These are phyloP conservation scores for Penicillium hordei DNA, from an alignment of 2,329 filamentous ascomycete species.

Conservation along the genomic window DNA sequence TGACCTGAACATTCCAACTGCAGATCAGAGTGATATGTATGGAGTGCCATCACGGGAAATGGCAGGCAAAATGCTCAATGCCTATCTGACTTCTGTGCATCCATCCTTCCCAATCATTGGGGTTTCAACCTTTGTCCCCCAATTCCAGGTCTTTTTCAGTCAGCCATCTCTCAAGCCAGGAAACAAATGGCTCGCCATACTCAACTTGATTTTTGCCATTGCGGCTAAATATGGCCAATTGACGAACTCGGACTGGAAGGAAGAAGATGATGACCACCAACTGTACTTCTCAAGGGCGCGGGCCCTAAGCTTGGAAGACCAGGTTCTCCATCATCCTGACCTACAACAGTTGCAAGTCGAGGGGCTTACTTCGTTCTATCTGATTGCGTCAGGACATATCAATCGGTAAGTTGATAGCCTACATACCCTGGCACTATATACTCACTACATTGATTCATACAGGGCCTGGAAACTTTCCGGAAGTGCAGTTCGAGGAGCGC, in stretches of 20 bases:
- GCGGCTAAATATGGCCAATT: constrained; percentile 43
- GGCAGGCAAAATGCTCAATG: constrained; percentile 42
- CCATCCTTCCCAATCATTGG: constrained; percentile 48
- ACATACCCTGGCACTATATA: not conserved
- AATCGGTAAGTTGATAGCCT: constrained; percentile 38
- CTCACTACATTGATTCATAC: constrained; percentile 1
- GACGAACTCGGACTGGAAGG: constrained; percentile 37
- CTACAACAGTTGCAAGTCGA: constrained; percentile 47
- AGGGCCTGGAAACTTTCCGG: constrained; percentile 47
- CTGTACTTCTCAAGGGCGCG: constrained; percentile 45
- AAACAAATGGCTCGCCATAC: constrained; percentile 45
- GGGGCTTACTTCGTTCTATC: constrained; percentile 44
- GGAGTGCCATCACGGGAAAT: constrained; percentile 39
- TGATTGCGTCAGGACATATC: constrained; percentile 43
- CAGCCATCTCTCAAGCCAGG: constrained; percentile 37
- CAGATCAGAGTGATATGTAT: constrained; percentile 37
- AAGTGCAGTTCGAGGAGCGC: constrained; percentile 42
- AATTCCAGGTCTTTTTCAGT: constrained; percentile 43
- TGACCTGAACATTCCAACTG: constrained; percentile 39
- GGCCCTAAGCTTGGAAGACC: constrained; percentile 39
- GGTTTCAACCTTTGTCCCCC: constrained; percentile 41
- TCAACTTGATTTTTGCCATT: constrained; percentile 49
- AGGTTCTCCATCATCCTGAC: constrained; percentile 44
- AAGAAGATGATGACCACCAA: constrained; percentile 40
- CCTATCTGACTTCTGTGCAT: constrained; percentile 46